Conservation (phyloP, 1,284 basidiomycete genomes). For the Marasmius fiardii region DNA sequence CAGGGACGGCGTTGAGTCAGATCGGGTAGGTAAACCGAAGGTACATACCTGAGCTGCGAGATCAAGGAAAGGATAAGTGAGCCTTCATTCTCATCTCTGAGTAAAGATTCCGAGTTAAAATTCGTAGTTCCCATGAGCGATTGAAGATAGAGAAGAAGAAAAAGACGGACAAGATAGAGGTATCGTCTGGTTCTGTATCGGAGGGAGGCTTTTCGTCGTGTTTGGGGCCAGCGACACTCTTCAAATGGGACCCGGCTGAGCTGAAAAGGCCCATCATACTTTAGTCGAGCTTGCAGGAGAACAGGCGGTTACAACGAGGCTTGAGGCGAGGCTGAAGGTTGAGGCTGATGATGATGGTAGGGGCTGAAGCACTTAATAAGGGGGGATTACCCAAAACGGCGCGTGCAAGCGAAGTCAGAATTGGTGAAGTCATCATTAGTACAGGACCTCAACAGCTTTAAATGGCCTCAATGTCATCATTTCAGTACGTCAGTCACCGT, state of each 20-base stretch:
- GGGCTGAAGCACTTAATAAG: not conserved
- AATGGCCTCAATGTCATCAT: not conserved
- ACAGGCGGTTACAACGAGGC: not conserved
- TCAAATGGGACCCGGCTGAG: conserved; percentile 61
- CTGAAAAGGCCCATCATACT: conserved; percentile 70
- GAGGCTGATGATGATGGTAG: not conserved
- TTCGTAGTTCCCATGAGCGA: conserved; percentile 17
- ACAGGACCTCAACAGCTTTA: too few species aligned
- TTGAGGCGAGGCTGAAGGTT: not conserved
- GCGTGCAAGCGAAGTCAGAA: too few species aligned
- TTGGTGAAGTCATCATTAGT: not conserved
- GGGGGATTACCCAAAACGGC: not conserved
- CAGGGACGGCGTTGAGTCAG: conserved; percentile 5
- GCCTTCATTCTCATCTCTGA: conserved; percentile 74
- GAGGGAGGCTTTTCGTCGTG: conserved; percentile 66
- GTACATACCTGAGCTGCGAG: conserved; percentile 75
- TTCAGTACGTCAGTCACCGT: too few species aligned
- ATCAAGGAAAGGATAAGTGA: conserved; percentile 79
- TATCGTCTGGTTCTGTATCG: conserved; percentile 80
- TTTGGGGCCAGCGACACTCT: conserved; percentile 27
- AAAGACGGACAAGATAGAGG: conserved; percentile 72
- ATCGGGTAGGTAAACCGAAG: conserved; percentile 3
- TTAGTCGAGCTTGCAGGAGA: not conserved
- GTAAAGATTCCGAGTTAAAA: conserved; percentile 22
- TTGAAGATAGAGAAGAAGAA: conserved; percentile 2